These are phyloP conservation scores for Ascochyta viciae-villosae DNA, from an alignment of 2,329 filamentous ascomycete genomes.

Conservation along the genomic window DNA sequence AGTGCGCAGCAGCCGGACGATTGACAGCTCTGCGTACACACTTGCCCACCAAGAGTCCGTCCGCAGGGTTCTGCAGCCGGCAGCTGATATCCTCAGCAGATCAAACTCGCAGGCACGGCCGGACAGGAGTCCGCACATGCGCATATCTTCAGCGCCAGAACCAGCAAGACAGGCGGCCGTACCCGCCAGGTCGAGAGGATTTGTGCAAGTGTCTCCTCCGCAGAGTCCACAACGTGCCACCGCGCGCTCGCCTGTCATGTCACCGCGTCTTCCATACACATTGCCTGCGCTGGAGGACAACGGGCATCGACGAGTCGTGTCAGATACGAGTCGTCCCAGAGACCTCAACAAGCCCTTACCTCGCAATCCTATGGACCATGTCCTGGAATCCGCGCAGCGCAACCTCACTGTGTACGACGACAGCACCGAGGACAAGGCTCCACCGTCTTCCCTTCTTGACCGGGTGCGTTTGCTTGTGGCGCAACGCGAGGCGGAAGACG, in stretches of 20 bases:
- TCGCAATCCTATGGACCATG: constrained; percentile 10
- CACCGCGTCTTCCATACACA: constrained; percentile 10
- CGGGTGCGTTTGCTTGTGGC: constrained; percentile 34
- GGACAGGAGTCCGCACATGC: constrained; percentile 32
- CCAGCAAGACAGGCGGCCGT: constrained; percentile 10
- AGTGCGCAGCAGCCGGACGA: constrained; percentile 31
- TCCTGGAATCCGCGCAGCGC: constrained; percentile 9
- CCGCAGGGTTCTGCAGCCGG: constrained; percentile 42
- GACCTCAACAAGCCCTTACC: constrained; percentile 12
- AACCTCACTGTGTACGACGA: constrained; percentile 17
- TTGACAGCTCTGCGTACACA: constrained; percentile 41
- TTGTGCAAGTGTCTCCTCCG: constrained; percentile 32
- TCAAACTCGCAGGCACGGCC: constrained; percentile 34
- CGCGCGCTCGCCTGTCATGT: not conserved
- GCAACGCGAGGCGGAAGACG: constrained; percentile 25
- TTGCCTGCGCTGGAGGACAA: constrained; percentile 18
- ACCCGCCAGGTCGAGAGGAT: constrained; percentile 23
- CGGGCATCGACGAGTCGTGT: constrained; percentile 18
- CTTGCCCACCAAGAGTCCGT: constrained; percentile 43
- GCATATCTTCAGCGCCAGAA: constrained; percentile 46
- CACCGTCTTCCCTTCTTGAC: constrained; percentile 35
- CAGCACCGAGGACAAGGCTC: constrained; percentile 25
- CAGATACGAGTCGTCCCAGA: constrained; percentile 17
- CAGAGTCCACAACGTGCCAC: constrained; percentile 24
- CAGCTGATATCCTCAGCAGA: constrained; percentile 43